Evolutionary conservation across 208 protist species (phyloP), one percentile per base, ranked within the genome.

Genomic region (Wallacemonas sp.): DNA sequence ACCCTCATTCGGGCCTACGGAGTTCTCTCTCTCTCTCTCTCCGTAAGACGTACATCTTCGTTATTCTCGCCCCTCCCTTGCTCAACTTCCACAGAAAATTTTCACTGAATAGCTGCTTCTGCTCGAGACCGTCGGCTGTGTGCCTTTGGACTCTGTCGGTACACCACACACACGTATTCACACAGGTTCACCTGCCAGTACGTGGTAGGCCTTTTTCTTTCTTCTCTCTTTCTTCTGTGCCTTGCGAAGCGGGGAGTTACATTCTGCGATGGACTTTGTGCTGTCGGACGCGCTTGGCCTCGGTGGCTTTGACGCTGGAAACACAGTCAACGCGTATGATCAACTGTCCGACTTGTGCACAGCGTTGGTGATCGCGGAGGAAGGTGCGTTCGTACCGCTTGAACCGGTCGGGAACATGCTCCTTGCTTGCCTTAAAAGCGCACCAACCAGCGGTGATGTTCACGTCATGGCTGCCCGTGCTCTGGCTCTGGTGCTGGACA

Each of bases 381-480:
- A 75, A 36, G 63, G 53, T 10, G 5, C 21, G 1, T 46, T 62
- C 27, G 37, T 74, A 26, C 75, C 84, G 4, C 38, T 91, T 5
- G 50, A 74, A 1, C 46, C 38, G 1, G 32, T 85, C 13, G 44
- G 68, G 21, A 38, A 62, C 17, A 67, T 38, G 3, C 54, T 91
- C 15, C 65, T 83, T 15, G 55, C 63, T 1, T 50, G 55, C 0
- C 52, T 82, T 26, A 53, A 78, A 30, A 62, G 57, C 17, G 64
- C 39, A 19, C 26, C 39, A 32, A 72, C 62, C 21, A 58, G 81
- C 53, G 90, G 90, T 21, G 87, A 95, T 68, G 75, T 92, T 9
- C 67, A 74, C 10, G 85, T 91, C 5, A 82, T 95, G 71, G 82
- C 78, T 1, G 67, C 81, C 0, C 79, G 90, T 2, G 83, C 85